A percentile compares a stretch with the other conserved stretches of the same genome.
These are phyloP conservation scores for Podila verticillata DNA, from an alignment of 192 early-diverging fungal genomes.

Conservation along the genomic window DNA sequence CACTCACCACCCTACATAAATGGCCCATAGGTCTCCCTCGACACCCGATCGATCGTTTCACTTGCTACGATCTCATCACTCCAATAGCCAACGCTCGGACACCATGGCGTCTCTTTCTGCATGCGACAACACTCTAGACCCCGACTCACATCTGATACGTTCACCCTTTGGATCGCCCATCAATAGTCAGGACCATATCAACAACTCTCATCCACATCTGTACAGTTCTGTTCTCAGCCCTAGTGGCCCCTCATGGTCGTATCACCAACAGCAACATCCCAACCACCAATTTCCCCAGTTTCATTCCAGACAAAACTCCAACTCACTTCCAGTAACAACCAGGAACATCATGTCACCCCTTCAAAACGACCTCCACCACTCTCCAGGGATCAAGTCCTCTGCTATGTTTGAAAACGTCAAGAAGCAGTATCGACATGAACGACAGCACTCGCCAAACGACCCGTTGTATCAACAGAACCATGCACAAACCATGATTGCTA, in stretches of 20 bases:
- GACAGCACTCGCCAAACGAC: not conserved
- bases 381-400: not conserved
- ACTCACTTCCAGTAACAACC: not conserved
- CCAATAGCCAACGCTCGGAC: not conserved
- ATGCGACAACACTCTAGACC: not conserved
- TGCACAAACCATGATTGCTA: not conserved
- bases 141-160: not conserved
- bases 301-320: slow-evolving; percentile 9
- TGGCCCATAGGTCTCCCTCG: not conserved
- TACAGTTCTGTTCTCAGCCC: not conserved
- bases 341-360: not conserved
- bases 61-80: not conserved
- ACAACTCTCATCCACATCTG: not conserved
- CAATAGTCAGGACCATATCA: not conserved
- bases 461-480: not conserved
- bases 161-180: not conserved
- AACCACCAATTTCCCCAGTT: not conserved
- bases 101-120: not conserved
- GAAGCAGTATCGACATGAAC: not conserved
- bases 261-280: slow-evolving; percentile 3
- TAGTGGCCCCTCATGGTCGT: not conserved
- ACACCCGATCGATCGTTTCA: not conserved
- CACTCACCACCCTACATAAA: not conserved
- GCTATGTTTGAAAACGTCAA: not conserved
- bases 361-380: not conserved